Percentiles rank a stretch among this genome's conserved stretches.
phyloP scores from a whole-genome alignment of 2,329 filamentous ascomycete genomes.

The Pyrenochaeta sp. region DNA sequence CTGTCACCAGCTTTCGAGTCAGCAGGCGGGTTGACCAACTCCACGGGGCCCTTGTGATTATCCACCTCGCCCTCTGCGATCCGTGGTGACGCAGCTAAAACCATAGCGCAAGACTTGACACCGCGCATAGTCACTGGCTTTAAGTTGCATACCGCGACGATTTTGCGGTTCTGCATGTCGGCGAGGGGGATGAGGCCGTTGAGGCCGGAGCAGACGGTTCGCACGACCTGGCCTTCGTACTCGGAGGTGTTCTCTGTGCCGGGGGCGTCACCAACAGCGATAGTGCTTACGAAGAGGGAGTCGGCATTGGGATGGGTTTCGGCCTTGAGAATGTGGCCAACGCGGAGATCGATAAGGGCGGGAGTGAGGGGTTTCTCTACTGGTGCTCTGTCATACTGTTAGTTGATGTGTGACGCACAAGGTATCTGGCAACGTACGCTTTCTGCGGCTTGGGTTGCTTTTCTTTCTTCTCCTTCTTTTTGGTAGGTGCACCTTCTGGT shows the following conservation, averaged over 20 bases:
- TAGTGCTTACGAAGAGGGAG: conserved; percentile 93
- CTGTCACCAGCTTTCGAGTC: conserved; percentile 83
- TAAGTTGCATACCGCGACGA: conserved; percentile 95
- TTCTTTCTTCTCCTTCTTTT: conserved; percentile 87
- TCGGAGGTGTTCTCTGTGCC: conserved; percentile 89
- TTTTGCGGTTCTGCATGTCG: conserved; percentile 96
- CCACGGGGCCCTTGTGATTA: conserved; percentile 87
- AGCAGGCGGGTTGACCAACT: conserved; percentile 85
- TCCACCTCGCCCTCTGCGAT: conserved; percentile 78
- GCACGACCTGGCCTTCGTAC: conserved; percentile 88
- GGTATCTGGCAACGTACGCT: conserved; percentile 34
- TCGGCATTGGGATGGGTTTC: conserved; percentile 96
- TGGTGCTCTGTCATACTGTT: conserved; percentile 54
- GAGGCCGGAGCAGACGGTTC: conserved; percentile 95
- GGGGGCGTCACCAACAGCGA: conserved; percentile 88
- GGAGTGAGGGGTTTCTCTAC: conserved; percentile 81
- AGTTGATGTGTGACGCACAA: conserved; percentile 9
- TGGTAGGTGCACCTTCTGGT: conserved; percentile 53
- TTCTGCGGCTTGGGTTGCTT: conserved; percentile 79
- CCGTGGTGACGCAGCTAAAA: conserved; percentile 89
- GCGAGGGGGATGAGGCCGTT: conserved; percentile 92
- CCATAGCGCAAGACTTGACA: conserved; percentile 84
- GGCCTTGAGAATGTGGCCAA: conserved; percentile 96
- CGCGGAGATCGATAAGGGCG: conserved; percentile 88
- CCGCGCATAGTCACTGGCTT: conserved; percentile 99